Evolutionary conservation across 352 stramenopile genomes (phyloP), one percentile per base, ranked within the genome.

Genomic region (Globisporangium viniferum): DNA sequence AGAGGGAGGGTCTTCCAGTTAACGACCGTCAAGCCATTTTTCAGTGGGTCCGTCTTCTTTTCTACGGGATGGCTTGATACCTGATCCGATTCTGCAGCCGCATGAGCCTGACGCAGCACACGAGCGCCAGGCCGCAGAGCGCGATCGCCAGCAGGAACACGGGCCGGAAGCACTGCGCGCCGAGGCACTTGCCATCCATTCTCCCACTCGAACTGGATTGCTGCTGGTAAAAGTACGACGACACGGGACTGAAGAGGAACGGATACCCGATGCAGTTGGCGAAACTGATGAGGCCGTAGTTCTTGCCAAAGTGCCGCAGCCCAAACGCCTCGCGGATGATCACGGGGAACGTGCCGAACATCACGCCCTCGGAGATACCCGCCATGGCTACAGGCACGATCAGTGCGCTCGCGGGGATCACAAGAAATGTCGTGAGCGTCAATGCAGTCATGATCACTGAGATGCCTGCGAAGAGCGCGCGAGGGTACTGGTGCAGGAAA

Each of bases 231-330:
- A 93, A 73, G 48, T 75, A 89, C 29, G 86, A 93, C 53, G 84
- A 85, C 31, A 95, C 68, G 12, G 88, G 88, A 55, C 86, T 91
- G 56, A 86, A 86, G 64, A 94, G 74, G 20, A 95, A 77, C 44
- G 88, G 88, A 59, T 92, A 95, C 8, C 88, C 88, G 51, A 94
- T 81, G 62, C 80, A 90, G 73, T 94, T 95, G 55, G 88, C 88
- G 27, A 93, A 66, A 36, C 84, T 92, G 59, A 95, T 69, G 54
- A 93, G 77, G 6, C 88, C 88, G 63, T 91, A 95, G 69, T 95
- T 95, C 66, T 94, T 94, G 56, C 88, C 88, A 73, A 90, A 93
- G 71, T 95, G 83, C 46, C 73, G 74, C 24, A 89, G 51, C 15
- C 88, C 88, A 64, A 94, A 95, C 44, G 88, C 77, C 54, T 95